These are phyloP conservation scores for Termitomyces sp. DNA, from an alignment of 768 basidiomycete species.

Conservation along the genomic window DNA sequence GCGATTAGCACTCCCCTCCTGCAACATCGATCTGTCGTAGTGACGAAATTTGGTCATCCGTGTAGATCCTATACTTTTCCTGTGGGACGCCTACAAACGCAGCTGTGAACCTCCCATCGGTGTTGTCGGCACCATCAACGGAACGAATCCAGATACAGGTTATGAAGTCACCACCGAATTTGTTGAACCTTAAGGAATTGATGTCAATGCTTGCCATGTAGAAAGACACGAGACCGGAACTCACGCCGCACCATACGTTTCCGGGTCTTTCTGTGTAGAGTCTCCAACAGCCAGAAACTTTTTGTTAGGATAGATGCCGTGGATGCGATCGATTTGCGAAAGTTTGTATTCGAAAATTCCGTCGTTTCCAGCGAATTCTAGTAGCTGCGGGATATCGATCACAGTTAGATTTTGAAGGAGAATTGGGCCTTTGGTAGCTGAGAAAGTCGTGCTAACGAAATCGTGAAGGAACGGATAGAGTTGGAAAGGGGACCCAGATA, in stretches of 20 bases:
- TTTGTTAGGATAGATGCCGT: conserved; percentile 39
- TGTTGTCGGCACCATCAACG: conserved; percentile 41
- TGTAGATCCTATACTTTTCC: neutral
- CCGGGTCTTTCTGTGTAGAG: conserved; percentile 43
- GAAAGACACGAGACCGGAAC: conserved; percentile 10
- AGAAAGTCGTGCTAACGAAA: conserved; percentile 31
- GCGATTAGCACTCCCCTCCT: neutral
- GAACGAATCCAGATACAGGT: conserved; percentile 40
- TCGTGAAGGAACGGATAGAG: conserved; percentile 40
- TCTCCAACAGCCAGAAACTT: conserved; percentile 40
- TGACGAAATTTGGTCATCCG: neutral
- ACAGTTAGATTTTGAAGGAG: neutral
- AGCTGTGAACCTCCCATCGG: conserved; percentile 29
- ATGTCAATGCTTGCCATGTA: neutral
- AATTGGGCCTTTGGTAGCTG: neutral
- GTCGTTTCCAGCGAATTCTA: neutral
- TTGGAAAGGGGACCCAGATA: conserved; percentile 42
- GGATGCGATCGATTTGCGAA: conserved; percentile 32
- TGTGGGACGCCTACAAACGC: conserved; percentile 3
- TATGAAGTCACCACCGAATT: conserved; percentile 31
- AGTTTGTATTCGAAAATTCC: conserved; percentile 22
- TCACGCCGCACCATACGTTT: conserved; percentile 39
- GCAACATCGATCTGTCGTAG: neutral
- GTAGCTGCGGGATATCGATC: neutral
- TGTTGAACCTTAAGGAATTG: conserved; percentile 25